Percentiles rank a stretch among this genome's conserved stretches.
Evolutionary conservation across 805 yeast species (phyloP).

Genomic region (Wickerhamomyces rabaulensis): DNA sequence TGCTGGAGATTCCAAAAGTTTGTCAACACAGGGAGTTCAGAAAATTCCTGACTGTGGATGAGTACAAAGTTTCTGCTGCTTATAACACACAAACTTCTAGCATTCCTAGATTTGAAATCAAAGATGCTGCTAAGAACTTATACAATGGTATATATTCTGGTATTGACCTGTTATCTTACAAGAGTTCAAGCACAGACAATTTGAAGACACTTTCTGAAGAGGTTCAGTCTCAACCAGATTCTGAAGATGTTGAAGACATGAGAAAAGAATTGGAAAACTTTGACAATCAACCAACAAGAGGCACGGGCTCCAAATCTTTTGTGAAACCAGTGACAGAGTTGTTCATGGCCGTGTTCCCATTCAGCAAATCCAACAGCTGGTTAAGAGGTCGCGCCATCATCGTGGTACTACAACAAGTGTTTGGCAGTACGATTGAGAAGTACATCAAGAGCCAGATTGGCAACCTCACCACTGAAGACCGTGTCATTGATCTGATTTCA

Average conservation of each 20-base stretch:
- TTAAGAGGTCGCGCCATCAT: slow-evolving; percentile 79
- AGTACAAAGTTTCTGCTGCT: slow-evolving; percentile 9
- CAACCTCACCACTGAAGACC: slow-evolving; percentile 36
- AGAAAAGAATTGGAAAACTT: slow-evolving; percentile 48
- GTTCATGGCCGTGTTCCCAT: slow-evolving; percentile 62
- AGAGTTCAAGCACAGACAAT: slow-evolving; percentile 11
- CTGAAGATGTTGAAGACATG: slow-evolving; percentile 38
- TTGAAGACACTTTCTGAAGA: background rate
- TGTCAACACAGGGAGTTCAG: slow-evolving; percentile 72
- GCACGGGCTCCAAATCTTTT: slow-evolving; percentile 38
- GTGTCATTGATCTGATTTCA: slow-evolving; percentile 36
- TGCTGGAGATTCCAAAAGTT: slow-evolving; percentile 59
- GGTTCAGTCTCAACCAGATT: background rate
- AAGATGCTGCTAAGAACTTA: slow-evolving; percentile 17
- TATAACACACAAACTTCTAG: background rate
- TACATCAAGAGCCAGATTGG: slow-evolving; percentile 35
- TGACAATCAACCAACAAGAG: slow-evolving; percentile 11
- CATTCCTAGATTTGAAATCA: slow-evolving; percentile 8
- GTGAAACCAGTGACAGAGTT: slow-evolving; percentile 80
- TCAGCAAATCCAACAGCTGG: slow-evolving; percentile 66
- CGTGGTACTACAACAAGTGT: slow-evolving; percentile 73
- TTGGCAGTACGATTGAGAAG: slow-evolving; percentile 85
- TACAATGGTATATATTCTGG: slow-evolving; percentile 17
- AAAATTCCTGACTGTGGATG: slow-evolving; percentile 54
- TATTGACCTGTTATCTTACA: slow-evolving; percentile 9